Base-by-base conservation (phyloP, 768 basidiomycete genomes). In the Panellus pusillus region DNA sequence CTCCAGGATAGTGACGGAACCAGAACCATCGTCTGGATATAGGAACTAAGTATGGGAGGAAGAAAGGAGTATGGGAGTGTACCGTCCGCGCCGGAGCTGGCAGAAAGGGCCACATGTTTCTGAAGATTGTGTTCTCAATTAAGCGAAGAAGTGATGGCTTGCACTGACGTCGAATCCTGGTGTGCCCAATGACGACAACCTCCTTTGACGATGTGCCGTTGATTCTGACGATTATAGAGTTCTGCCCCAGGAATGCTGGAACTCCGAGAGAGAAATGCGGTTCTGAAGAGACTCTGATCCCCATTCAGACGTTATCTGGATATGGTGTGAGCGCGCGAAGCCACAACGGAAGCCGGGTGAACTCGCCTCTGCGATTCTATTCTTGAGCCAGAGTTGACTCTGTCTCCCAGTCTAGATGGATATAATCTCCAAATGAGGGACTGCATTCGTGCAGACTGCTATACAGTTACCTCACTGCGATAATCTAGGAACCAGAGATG, bases 171-270 rank as follows among this genome's bases (percentile, higher is more conserved):
- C 82, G 87, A 91, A 67, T 93, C 92, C 67, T 87, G 89, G 68
- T 94, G 92, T 39, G 92, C 92, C 82, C 79, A 60, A 93, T 74
- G 57, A 93, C 74, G 32, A 93, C 77, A 43, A 84, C 76, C 15
- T 78, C 76, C 49, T 86, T 79, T 11, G 74, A 65, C 15, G 85
- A 82, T 24, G 86, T 81, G 47, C 91, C 91, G 64, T 85, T 82
- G 65, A 94, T 88, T 64, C 81, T 80, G 44, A 83, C 77, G 61
- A 94, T 84, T 56, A 91, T 83, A 47, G 81, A 80, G 68, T 89
- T 86, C 76, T 97, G 94, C 86, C 86, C 93, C 93, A 94, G 2
- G 82, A 71, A 67, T 94, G 92, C 44, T 72, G 51, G 62, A 93
- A 93, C 68, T 92, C 91, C 20, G 76, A 72, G 52, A 93, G 68